phyloP scores from a whole-genome alignment of 179 eudicot species.

The Gypsophila paniculata region DNA sequence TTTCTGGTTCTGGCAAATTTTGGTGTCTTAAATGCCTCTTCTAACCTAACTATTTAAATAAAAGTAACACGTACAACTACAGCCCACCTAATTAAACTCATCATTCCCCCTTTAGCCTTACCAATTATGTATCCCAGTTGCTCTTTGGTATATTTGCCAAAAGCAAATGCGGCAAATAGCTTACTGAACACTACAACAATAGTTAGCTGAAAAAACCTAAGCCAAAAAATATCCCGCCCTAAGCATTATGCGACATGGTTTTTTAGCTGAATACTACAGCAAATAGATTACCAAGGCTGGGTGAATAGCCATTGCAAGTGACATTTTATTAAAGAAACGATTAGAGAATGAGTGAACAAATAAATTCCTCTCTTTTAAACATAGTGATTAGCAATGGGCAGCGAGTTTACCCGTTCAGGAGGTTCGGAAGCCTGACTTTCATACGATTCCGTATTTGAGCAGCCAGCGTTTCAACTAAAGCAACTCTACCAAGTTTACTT shows the following conservation, averaged over 20 bases:
- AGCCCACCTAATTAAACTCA: no score
- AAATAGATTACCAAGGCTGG: slow-evolving; percentile 5
- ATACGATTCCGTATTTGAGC: slow-evolving; percentile 88
- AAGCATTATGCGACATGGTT: not conserved
- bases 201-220: not conserved
- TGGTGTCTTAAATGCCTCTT: no score
- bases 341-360: not conserved
- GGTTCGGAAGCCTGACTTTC: slow-evolving; percentile 94
- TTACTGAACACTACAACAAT: no score
- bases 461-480: slow-evolving; percentile 91
- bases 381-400: slow-evolving; percentile 6
- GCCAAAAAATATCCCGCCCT: not conserved
- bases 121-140: no score
- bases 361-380: not conserved
- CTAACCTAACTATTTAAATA: no score
- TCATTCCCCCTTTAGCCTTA: no score
- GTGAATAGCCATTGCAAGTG: slow-evolving; percentile 6
- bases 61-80: no score
- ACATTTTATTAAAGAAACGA: not conserved
- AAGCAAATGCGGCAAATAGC: no score
- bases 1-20: no score
- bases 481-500: slow-evolving; percentile 86
- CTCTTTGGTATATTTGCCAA: no score
- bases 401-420: slow-evolving; percentile 72
- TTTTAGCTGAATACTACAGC: not conserved